phyloP scores from a whole-genome alignment of 2,329 filamentous ascomycete species.

The Colletotrichum chrysophilum region DNA sequence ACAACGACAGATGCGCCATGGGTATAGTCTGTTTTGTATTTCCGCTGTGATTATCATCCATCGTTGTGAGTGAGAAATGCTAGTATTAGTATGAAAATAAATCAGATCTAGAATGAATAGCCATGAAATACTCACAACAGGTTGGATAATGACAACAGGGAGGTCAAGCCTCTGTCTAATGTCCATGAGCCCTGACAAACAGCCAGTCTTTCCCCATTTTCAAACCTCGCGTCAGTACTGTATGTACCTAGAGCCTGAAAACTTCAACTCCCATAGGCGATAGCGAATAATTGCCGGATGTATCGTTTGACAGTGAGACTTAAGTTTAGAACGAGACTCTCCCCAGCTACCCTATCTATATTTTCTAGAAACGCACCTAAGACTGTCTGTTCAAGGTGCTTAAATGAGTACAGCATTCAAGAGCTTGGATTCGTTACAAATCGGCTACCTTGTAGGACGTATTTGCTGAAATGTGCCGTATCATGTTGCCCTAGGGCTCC shows the following conservation, averaged over 20 bases:
- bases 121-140: not conserved
- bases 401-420: too few relatives aligned
- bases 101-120: not conserved
- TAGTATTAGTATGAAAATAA: not conserved
- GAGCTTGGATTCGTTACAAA: too few relatives aligned
- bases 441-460: too few relatives aligned
- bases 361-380: not conserved
- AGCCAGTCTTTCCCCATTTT: not conserved
- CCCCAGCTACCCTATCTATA: not conserved
- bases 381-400: not conserved
- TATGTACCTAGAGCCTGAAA: not conserved
- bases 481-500: accelerated
- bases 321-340: not conserved
- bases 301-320: not conserved
- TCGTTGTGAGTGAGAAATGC: not conserved
- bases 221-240: not conserved
- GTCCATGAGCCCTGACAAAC: not conserved
- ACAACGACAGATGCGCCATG: not conserved
- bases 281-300: not conserved
- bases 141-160: not conserved
- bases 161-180: not conserved
- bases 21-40: too few relatives aligned
- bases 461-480: not conserved
- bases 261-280: not conserved
- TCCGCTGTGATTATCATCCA: not conserved